Evolutionary conservation across 1,139 yeast genomes (phyloP), one percentile per base, ranked within the genome.

Genomic region (Saccharomycopsis hybrid): DNA sequence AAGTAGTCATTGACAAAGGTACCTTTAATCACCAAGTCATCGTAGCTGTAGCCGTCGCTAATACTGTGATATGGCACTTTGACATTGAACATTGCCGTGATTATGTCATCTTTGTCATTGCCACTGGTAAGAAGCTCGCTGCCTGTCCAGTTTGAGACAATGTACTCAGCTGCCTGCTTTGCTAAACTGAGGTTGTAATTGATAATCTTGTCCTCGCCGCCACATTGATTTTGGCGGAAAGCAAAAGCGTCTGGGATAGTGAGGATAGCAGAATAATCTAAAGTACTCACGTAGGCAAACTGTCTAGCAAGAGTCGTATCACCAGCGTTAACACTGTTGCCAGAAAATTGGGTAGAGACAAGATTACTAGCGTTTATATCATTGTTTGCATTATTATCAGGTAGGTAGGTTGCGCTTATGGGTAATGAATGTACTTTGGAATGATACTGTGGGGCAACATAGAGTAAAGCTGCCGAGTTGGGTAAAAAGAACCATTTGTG

Each of bases 401-500:
- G 31, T n/a, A 11, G 7, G 55, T 71, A 78, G 5, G 67, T 63
- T 53, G 71, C 76, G 44, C 84, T 76, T 8, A 83, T 66, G 1
- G 90, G 88, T 53, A 80, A 58, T 0, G 86, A 73, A 54, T 82
- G 83, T 52, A 83, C 67, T 9, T 59, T 51, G 1, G 63, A 60
- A 52, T 80, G 87, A 59, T 74, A 76, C 51, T 70, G 66, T 3
- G 72, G 70, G 55, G 75, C 73, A 5, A 78, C 85, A 58, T 83
- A 83, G 46, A 85, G 62, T 25, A 80, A 67, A 0, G 86, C 83
- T 56, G 76, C 72, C 1, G 81, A 78, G 46, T 79, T 68, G 2
- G 89, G 86, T 27, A 73, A 72, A 56, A 62, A 79, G 44, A 72
- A 67, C 90, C 90, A 84, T 60, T 85, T 85, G 69, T 85, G 90